phyloP scores from a whole-genome alignment of 2,329 filamentous ascomycete species.

The Penicillium polonicum region DNA sequence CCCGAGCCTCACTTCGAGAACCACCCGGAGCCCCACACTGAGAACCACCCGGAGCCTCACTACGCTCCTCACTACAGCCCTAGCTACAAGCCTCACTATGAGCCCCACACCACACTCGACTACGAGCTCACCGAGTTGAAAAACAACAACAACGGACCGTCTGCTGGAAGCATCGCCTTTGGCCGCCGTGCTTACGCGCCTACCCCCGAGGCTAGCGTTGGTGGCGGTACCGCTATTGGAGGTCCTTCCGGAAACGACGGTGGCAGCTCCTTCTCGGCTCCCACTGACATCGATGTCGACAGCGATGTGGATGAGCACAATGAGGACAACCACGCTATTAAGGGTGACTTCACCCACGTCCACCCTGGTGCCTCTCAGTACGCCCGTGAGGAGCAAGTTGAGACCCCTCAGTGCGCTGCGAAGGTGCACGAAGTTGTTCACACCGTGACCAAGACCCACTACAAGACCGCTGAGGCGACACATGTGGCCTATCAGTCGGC shows the following conservation, averaged over 20 bases:
- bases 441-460: constrained; percentile 31
- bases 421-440: constrained; percentile 26
- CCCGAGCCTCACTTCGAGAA: background rate
- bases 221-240: constrained; percentile 13
- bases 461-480: constrained; percentile 13
- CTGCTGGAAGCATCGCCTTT: background rate
- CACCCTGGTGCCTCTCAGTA: constrained; percentile 6
- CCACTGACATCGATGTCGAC: constrained; percentile 11
- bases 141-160: background rate
- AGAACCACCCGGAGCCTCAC: constrained; percentile 1
- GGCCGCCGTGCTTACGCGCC: constrained; percentile 14
- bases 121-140: background rate
- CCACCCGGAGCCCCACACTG: background rate
- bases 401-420: constrained; percentile 17
- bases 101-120: background rate
- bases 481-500: background rate
- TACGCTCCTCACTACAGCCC: background rate
- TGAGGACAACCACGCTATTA: constrained; percentile 27
- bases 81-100: background rate
- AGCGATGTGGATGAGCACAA: constrained; percentile 17
- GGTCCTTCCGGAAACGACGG: constrained; percentile 22
- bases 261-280: constrained; percentile 12
- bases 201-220: background rate
- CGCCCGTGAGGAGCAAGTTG: background rate
- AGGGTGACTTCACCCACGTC: constrained; percentile 18